Conservation (phyloP, 345 rosid species). For the Rhizophora mangle region DNA sequence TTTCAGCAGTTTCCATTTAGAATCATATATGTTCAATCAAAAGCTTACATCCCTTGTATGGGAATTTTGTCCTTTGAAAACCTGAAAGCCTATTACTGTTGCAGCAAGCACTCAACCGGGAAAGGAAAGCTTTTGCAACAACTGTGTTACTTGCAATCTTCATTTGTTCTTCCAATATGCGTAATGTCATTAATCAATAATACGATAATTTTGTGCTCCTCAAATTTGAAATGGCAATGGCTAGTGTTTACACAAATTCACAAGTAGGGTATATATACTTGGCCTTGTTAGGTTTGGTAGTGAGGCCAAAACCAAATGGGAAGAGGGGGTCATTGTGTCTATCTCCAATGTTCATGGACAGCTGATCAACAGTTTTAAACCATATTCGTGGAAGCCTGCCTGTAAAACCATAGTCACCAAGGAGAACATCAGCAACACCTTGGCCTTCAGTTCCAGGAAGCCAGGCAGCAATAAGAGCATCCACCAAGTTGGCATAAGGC, state of each 20-base stretch:
- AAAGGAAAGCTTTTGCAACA: no score
- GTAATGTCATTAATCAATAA: no score
- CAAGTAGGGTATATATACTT: background rate
- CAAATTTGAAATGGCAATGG: background rate
- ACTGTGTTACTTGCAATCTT: no score
- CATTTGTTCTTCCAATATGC: no score
- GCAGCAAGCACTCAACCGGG: background rate
- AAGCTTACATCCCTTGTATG: no score
- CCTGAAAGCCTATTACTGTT: background rate
- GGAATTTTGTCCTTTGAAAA: no score
- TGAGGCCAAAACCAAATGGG: constrained; percentile 36
- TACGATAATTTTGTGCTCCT: no score
- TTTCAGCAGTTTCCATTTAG: no score
- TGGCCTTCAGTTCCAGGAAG: constrained; percentile 74
- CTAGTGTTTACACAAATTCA: background rate
- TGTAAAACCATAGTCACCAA: background rate
- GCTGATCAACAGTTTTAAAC: constrained; percentile 19
- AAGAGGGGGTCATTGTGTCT: constrained; percentile 41
- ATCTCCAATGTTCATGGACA: constrained; percentile 32
- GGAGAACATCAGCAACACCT: background rate
- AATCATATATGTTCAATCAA: no score
- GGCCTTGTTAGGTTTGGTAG: constrained; percentile 20
- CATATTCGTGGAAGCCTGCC: constrained; percentile 2
- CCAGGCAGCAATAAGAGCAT: constrained; percentile 72
- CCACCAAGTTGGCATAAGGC: constrained; percentile 43